Base-by-base conservation (phyloP, 441 rosid species). In the Gossypium schwendimanii region DNA sequence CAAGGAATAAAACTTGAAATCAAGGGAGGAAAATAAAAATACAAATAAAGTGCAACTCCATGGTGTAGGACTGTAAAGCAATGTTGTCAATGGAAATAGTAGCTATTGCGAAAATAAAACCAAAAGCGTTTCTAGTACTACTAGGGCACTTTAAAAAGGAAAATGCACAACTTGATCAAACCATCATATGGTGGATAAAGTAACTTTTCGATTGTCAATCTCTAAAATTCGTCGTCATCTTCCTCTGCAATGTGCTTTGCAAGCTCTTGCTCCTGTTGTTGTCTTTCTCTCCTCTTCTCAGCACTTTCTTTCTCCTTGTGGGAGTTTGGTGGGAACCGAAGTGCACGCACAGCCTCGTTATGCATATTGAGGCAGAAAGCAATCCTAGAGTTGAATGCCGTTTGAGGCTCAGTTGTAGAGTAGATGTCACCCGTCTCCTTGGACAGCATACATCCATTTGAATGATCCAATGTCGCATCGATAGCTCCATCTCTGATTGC, bases 301-400 rank as follows among this genome's bases (percentile, higher is more conserved):
- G 90, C 89, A 54, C 90, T 83, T 78, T 87, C 94, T 71, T 86
- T 89, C 83, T 89, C 94, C 82, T 85, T 86, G 84, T 89, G 94
- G 28, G 94, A 85, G 74, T 89, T 89, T 14, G 92, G 92, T 5
- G 94, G 92, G 77, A 89, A 89, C 39, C 87, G 80, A 52, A 87
- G 87, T 2, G 94, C 94, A n/a, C 89, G 83, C 1, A 89, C 90
- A n/a, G 92, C 90, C 62, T 89, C 92, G 2, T 89, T 89, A 65
- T 89, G 91, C 94, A 87, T 87, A 74, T 87, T 86, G 76, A 89
- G 91, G 72, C 92, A 89, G 82, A 89, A 89, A 11, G 94, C 89
- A 53, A 89, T 86, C 76, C 94, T 80, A 0, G 94, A 89, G 79
- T 89, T 89, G 63, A 87, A 89, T 17, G 89, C 94, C 39, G 77